These are phyloP conservation scores for Pichia paraexigua DNA, from an alignment of 805 yeast genomes.

Conservation along the genomic window DNA sequence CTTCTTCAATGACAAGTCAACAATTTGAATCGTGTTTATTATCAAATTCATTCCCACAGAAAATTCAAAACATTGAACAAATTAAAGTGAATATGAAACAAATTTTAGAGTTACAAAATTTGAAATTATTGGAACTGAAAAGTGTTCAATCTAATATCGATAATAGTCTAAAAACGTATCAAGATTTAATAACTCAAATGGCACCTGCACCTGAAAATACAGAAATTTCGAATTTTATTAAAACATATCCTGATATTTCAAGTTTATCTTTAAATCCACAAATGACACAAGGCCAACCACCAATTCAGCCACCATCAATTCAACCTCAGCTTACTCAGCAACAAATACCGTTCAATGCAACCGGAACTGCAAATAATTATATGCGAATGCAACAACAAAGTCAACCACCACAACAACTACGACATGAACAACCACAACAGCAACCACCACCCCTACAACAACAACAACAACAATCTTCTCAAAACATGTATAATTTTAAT, in stretches of 20 bases:
- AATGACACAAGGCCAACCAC: background rate
- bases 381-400: background rate
- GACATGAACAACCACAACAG: no score
- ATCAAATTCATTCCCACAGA: conserved; percentile 59
- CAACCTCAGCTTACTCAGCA: background rate
- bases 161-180: conserved; percentile 61
- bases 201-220: conserved; percentile 12
- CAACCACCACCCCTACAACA: background rate
- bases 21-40: conserved; percentile 30
- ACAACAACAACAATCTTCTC: background rate
- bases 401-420: background rate
- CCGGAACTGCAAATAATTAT: background rate
- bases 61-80: conserved; percentile 66
- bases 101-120: conserved; percentile 68
- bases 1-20: conserved; percentile 28
- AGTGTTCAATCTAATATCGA: conserved; percentile 63
- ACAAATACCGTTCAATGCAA: background rate
- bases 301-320: no score
- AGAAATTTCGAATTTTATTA: conserved; percentile 8
- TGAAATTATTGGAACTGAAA: conserved; percentile 68
- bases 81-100: conserved; percentile 68
- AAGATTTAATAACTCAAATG: conserved; percentile 37
- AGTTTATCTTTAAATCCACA: conserved; percentile 4
- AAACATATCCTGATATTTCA: conserved; percentile 12
- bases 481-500: conserved; percentile 5